Evolutionary conservation across 257 asterid species (phyloP), one percentile per base, ranked within the genome.

Genomic region (Osmanthus fragrans): DNA sequence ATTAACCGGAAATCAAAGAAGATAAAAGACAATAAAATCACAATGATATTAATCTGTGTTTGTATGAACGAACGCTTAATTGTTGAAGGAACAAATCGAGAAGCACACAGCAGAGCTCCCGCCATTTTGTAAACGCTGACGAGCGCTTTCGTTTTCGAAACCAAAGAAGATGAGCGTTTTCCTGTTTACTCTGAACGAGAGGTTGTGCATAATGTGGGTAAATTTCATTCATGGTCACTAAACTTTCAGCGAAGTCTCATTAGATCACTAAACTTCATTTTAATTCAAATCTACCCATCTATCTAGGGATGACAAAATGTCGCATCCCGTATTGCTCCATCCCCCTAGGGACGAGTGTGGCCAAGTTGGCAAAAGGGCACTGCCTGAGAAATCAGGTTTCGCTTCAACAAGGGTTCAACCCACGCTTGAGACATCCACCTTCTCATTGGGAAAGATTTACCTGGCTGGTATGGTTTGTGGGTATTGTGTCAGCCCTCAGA

Each of bases 31-130:
- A 11, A 7, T 32, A 37, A 32, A 33, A 25, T 13, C 15, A 21
- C 4, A 69, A 21, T 73, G 40, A 3, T 7, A 25, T 58, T 39
- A n/a, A 16, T 36, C 25, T 15, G 71, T 10, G 58, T 42, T 19
- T 25, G n/a, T 75, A 39, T 19, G 36, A 36, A 81, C 68, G 60
- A 65, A 23, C 54, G 76, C 90, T 85, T 76, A 91, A 97, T 79
- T 10, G 58, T 86, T 15, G 84, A 8, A 73, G 85, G 81, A 73
- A 86, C 63, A 56, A 84, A 66, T 80, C 75, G 88, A 79, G 88
- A 77, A 75, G 95, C 88, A 72, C 66, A 58, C 29, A 58, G 12
- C 66, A 21, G 27, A n/a, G 66, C 66, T 32, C 66, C 21, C 66
- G 21, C 66, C 66, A 58, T 58, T 21, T 2, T 21, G 66, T 58